Base-by-base conservation (phyloP, 2,329 filamentous ascomycete genomes). In the Leptodontidium sp. region DNA sequence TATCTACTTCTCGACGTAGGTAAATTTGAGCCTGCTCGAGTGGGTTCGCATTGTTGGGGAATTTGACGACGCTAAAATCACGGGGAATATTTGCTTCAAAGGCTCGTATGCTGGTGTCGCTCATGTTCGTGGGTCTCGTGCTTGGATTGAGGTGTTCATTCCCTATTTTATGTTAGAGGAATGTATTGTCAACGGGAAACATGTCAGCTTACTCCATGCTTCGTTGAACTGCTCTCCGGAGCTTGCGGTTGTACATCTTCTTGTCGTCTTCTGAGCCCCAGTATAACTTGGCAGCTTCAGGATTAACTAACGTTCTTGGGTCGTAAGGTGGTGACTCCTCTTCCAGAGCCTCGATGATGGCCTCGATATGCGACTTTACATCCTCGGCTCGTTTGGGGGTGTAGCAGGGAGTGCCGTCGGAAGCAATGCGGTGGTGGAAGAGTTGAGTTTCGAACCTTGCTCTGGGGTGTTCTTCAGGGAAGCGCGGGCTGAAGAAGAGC, bases 301-400 rank as follows among this genome's bases (percentile, higher is more conserved):
- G 91, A 72, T 97, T 91, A 47, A 98, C 93, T 40, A 93, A 87
- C 12, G 93, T 94, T 57, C 95, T 87, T 0, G 96, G 96, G 77
- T 99, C 96, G 77, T 97, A 98, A 0, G 92, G 90, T 0, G 94
- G 93, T 1, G 89, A 86, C 69, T 97, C 93, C 66, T 98, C 94
- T 77, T 98, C 94, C n/a, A 98, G 84, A 0, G 91, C 87, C 7
- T 87, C 85, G 71, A 98, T 88, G 66, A 98, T 91, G 4, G 91
- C 92, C 66, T 97, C 91, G 53, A 99, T 90, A 74, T 98, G 95
- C 2, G 90, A 89, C 69, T 87, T 88, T 75, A 95, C 88, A 75
- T 97, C 94, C 70, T 97, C 94, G 5, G 84, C 81, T 59, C 87
- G 88, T 67, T 86, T 86, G 0, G 90, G 89, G 65, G 89, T 90